Base-by-base conservation (phyloP, 1,139 yeast genomes). In the Taphrina flavorubra region DNA sequence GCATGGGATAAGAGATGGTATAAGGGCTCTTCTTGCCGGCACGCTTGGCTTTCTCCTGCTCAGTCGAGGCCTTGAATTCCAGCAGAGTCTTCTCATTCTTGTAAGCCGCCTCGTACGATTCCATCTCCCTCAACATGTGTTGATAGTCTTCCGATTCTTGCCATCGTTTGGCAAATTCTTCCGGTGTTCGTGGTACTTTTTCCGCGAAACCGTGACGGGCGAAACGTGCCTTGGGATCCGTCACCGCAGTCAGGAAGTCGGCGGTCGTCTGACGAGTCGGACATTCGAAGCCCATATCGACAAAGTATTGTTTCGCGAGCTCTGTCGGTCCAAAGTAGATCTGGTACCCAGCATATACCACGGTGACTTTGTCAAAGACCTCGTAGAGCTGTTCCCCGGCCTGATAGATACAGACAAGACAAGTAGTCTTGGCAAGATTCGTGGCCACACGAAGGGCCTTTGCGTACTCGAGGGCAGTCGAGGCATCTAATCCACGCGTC, bases 401-500 rank as follows among this genome's bases (percentile, higher is more conserved):
- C 78, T 87, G 91, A 76, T 87, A 87, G 71, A 83, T 81, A 25
- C 80, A 79, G 65, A 86, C 87, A 69, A 87, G 78, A 3, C 88
- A 87, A 36, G 88, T 83, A 65, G 83, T 81, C 70, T 81, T 81
- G 76, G 85, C 77, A 75, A 86, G 77, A 72, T 83, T 84, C 16
- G 90, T 86, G 20, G 86, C 81, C 1, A 87, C 82, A 76, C 88
- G 84, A 57, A 87, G 81, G 65, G 89, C 88, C 75, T 82, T 84
- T 65, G 88, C 84, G 75, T 83, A 87, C 74, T 87, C 90, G 73
- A 87, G 81, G 36, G 91, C 91, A 25, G 91, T 87, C 8, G 90
- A 85, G 31, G 91, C 87, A 79, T 87, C 91, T 71, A 87, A 81
- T 76, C 91, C 91, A 78, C 90, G 82, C n/a, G 91, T 87, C n/a